Evolutionary conservation across 257 asterid species (phyloP).

Genomic region (Verbascum thapsus): DNA sequence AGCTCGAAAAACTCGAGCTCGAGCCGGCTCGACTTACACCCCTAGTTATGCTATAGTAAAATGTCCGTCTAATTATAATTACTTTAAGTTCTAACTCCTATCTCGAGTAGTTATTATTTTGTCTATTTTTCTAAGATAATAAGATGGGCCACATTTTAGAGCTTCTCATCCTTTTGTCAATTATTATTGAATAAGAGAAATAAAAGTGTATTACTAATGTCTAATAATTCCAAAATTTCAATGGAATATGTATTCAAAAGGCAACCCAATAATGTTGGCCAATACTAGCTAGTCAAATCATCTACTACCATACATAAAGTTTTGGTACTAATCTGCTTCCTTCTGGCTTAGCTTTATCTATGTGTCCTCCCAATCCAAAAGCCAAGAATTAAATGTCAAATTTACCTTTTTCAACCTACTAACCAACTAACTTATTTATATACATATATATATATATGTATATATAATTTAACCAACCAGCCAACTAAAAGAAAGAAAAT

Average conservation of each 20-base stretch:
- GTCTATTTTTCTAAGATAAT: conserved; percentile 5
- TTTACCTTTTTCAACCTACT: conserved; percentile 35
- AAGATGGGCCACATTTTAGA: conserved; percentile 29
- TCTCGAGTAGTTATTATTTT: neutral
- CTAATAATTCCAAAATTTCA: conserved; percentile 24
- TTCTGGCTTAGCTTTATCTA: conserved; percentile 38
- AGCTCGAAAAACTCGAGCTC: no score
- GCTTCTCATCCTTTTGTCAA: conserved; percentile 40
- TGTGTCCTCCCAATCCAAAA: conserved; percentile 41
- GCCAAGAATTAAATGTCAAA: conserved; percentile 38
- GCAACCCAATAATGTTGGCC: conserved; percentile 31
- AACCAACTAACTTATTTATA: no score
- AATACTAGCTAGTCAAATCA: conserved; percentile 36
- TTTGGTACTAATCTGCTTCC: conserved; percentile 26
- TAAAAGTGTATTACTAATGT: neutral
- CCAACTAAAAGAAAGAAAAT: conserved; percentile 25
- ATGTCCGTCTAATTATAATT: no score
- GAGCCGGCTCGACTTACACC: no score
- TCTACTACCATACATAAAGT: conserved; percentile 32
- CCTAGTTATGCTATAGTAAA: no score
- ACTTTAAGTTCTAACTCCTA: no score
- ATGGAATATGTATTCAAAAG: conserved; percentile 28
- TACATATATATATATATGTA: no score
- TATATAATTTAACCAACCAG: no score
- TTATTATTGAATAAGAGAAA: conserved; percentile 14